Conservation (phyloP, 441 rosid species). For the Aleurites moluccanus region DNA sequence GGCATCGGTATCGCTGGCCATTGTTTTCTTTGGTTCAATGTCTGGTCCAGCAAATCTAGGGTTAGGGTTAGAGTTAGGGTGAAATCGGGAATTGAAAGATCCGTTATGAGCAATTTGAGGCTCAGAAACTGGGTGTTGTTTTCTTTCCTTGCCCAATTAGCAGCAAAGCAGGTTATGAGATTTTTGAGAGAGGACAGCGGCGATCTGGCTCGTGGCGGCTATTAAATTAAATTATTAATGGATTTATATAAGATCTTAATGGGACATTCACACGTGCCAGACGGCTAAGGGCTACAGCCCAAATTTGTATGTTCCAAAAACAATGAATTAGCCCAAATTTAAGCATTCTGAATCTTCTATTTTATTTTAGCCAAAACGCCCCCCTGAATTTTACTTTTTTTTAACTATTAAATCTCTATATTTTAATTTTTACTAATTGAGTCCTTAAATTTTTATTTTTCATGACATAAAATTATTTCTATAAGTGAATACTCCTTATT, state of each 20-base stretch:
- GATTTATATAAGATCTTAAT: no score
- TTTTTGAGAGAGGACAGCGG: background rate
- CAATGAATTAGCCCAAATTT: no score
- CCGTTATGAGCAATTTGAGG: no score
- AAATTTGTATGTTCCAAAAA: background rate
- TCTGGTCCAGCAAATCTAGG: slow-evolving; percentile 38
- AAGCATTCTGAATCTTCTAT: no score
- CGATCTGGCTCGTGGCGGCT: slow-evolving; percentile 1
- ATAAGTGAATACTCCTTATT: no score
- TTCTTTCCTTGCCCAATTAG: background rate
- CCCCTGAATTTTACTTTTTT: no score
- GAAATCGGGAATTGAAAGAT: background rate
- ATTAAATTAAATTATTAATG: background rate
- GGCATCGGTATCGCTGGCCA: slow-evolving; percentile 73
- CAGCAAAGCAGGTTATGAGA: background rate
- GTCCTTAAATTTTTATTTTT: no score
- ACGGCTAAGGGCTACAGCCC: background rate
- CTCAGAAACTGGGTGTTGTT: background rate
- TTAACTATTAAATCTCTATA: no score
- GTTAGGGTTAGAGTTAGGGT: slow-evolving; percentile 37
- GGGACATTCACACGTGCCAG: background rate
- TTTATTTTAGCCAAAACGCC: no score
- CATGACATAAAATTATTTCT: no score
- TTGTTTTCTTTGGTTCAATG: slow-evolving; percentile 18
- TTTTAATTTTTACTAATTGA: no score